A percentile compares a stretch with the other conserved stretches of the same genome.
Conservation (phyloP, 129 eudicot genomes). For the Oenanthe sinensis region DNA sequence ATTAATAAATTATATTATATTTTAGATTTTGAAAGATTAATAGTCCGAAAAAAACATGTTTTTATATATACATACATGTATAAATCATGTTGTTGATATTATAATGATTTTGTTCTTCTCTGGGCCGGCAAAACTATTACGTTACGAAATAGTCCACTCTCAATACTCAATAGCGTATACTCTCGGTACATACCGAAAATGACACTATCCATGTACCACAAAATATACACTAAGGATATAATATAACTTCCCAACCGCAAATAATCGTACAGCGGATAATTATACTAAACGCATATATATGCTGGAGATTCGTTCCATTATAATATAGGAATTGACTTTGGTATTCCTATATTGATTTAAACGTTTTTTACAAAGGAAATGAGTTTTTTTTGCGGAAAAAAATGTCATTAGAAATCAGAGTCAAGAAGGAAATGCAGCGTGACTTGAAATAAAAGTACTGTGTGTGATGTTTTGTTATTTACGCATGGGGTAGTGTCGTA, state of each 20-base stretch:
- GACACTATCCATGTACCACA: background rate
- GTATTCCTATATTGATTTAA: background rate
- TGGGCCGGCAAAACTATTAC: slow-evolving; percentile 3
- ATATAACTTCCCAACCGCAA: background rate
- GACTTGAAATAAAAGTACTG: background rate
- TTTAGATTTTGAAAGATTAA: no score
- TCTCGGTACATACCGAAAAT: background rate
- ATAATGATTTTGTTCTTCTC: background rate
- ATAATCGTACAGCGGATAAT: background rate
- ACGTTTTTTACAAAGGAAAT: background rate
- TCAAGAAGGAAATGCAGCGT: slow-evolving; percentile 1
- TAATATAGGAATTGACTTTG: background rate
- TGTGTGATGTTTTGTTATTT: background rate
- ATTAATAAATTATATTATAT: no score
- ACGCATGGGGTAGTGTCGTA: background rate
- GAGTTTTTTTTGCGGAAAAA: background rate
- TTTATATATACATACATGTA: background rate
- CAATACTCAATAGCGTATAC: background rate
- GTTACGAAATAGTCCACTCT: slow-evolving; percentile 2
- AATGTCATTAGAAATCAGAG: background rate
- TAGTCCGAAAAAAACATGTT: no score
- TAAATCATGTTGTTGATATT: background rate
- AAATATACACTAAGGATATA: background rate
- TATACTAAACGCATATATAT: background rate
- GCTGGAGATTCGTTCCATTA: background rate